Conservation (phyloP, 805 yeast species). For the Metschnikowia baotianmanensis region DNA sequence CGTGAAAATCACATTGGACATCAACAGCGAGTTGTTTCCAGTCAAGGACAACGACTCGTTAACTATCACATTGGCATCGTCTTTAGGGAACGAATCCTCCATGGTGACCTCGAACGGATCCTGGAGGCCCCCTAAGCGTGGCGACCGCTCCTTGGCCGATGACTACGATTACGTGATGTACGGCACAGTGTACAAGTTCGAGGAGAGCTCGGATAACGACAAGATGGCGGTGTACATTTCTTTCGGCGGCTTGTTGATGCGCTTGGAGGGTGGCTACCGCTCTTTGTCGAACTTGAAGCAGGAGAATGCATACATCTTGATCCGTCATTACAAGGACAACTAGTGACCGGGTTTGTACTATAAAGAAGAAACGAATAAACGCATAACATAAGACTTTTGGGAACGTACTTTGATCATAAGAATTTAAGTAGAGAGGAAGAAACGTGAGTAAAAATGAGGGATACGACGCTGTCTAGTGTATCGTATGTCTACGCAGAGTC, state of each 20-base stretch:
- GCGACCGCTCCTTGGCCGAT: conserved; percentile 85
- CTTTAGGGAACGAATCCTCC: conserved; percentile 51
- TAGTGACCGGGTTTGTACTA: conserved; percentile 15
- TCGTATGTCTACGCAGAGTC: too few species aligned
- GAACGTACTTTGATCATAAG: too few species aligned
- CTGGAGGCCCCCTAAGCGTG: conserved; percentile 82
- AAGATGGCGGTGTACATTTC: conserved; percentile 87
- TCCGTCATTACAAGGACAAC: conserved; percentile 61
- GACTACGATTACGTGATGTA: conserved; percentile 98
- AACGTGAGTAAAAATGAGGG: too few species aligned
- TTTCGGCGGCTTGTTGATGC: conserved; percentile 91
- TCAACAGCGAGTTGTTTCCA: conserved; percentile 90
- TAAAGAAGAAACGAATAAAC: conserved; percentile 7
- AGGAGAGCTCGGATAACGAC: conserved; percentile 69
- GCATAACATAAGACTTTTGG: conserved; percentile 1
- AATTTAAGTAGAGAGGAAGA: background rate
- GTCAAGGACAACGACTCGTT: conserved; percentile 71
- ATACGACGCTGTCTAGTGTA: too few species aligned
- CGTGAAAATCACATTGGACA: conserved; percentile 80
- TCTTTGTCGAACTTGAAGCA: conserved; percentile 85
- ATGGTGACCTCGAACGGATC: conserved; percentile 54
- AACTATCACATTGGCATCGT: conserved; percentile 82
- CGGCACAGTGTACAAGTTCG: conserved; percentile 96
- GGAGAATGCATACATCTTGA: conserved; percentile 86
- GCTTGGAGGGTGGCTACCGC: conserved; percentile 93